Evolutionary conservation across 495 filamentous ascomycete species (phyloP), one percentile per base, ranked within the genome.

Genomic region (Echria macrotheca): DNA sequence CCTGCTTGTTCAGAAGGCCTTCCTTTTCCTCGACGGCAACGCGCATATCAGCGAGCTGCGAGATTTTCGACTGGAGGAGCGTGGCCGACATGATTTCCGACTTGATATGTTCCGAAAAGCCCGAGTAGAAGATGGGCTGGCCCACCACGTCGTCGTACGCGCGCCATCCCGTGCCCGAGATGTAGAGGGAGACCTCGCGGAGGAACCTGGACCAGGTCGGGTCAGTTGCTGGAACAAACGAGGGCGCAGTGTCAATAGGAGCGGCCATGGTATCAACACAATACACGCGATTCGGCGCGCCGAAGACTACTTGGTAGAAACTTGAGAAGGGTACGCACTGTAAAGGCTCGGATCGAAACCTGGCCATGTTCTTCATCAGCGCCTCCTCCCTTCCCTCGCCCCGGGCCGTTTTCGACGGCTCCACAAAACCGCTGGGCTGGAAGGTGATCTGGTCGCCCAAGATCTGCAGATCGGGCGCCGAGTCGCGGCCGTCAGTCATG

Each of bases 71-170:
- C 61, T 82, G 85, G 19, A 98, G 67, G 56, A 90, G 79, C 0
- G 82, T 77, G 40, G 84, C 87, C n/a, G 70, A 75, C 59, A 96
- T 64, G 15, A 97, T 85, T 26, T 71, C 68, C 12, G 68, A 65
- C 69, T 85, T 94, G 81, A 98, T 96, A 35, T 86, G 80, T 50
- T 96, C 93, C 28, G 82, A 82, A 68, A 95, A 98, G 14, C 93
- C 93, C 5, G 83, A 69, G 64, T 96, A 97, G 73, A 90, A 97
- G 28, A 96, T 84, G 0, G 88, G 87, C 65, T 95, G 91, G 10
- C 93, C 93, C 54, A 96, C 81, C 53, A 88, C 76, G 45, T 86
- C 73, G 64, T 96, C 88, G 72, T 98, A 98, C 51, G 85, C 85
- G 44, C 93, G 82, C 93, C 93, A 98, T 46, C 89, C 90, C 3